Base-by-base conservation (phyloP, 192 early-diverging fungal genomes). In the Phycomyces nitens region DNA sequence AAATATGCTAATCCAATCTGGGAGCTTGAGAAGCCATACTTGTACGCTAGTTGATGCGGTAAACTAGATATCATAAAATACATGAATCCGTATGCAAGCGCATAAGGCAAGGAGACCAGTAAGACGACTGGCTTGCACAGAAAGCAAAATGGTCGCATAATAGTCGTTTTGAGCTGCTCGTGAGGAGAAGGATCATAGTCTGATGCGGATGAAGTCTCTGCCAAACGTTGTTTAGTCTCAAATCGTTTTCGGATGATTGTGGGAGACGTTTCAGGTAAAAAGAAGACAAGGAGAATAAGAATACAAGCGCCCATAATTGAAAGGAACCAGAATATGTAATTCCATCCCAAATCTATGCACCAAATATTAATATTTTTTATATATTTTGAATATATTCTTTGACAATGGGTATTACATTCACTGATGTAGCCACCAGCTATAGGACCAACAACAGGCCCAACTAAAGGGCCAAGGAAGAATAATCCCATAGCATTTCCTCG, bases 291-390 rank as follows among this genome's bases (percentile, higher is more conserved):
- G 8, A 80, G 44, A 8, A 84, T 49, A 41, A 81, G 49, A 55
- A 85, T 71, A 9, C 80, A 22, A 5, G 79, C 81, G 42, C 78
- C 79, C 67, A 83, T 70, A 21, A 77, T 78, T 0, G 77, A 49
- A 23, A 86, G 67, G 14, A 80, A 43, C 84, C 86, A 87, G 60
- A 89, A 89, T 40, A 83, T 74, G 55, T 53, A 71, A 20, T 66
- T 54, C 72, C 75, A 80, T 5, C 57, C 47, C 6, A 71, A 14
- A 41, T 52, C 68, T 70, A 29, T 20, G 14, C 7, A 26, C n/a
- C 22, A 4, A 43, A 23, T 34, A 34, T 34, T 34, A 34, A 34
- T 34, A 34, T 34, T 34, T 34, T n/a, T 7, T 34, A 34, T 2
- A 7, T 34, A 34, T 5, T 7, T 34, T 34, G 29, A 34, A 34